These are phyloP conservation scores for Tolypocladium ophioglossoides DNA, from an alignment of 2,329 filamentous ascomycete species.

Conservation along the genomic window DNA sequence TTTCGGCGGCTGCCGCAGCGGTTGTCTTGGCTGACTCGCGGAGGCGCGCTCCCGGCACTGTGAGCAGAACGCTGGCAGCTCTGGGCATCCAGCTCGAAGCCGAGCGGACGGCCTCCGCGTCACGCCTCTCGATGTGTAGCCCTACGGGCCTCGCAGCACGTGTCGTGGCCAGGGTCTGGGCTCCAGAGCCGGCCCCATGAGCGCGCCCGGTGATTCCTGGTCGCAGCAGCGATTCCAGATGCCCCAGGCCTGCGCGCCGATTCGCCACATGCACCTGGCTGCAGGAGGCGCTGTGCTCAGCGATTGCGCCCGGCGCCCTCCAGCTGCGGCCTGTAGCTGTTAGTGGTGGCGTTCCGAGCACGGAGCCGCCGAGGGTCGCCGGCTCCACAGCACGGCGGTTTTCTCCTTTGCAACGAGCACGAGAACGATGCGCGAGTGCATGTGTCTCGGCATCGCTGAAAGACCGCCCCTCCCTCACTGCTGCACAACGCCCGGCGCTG, in stretches of 20 bases:
- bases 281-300: not conserved
- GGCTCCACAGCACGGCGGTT: not conserved
- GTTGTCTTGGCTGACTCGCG: not conserved
- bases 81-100: not conserved
- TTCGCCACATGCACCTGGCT: not conserved
- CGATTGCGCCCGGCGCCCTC: not conserved
- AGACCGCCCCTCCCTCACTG: too few species aligned
- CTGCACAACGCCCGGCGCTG: too few species aligned
- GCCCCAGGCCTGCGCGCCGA: not conserved
- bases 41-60: not conserved
- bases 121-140: too few species aligned
- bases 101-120: not conserved
- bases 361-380: not conserved
- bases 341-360: not conserved
- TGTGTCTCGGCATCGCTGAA: too few species aligned
- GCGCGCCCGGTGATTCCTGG: too few species aligned
- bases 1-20: not conserved
- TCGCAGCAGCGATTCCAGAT: not conserved
- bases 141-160: too few species aligned
- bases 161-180: not conserved
- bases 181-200: too few species aligned
- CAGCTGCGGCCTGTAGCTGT: too few species aligned
- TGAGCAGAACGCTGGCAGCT: too few species aligned
- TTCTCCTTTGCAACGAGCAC: too few species aligned
- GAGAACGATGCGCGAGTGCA: too few species aligned